phyloP scores from a whole-genome alignment of 2,329 filamentous ascomycete species.

The Venturia effusa region DNA sequence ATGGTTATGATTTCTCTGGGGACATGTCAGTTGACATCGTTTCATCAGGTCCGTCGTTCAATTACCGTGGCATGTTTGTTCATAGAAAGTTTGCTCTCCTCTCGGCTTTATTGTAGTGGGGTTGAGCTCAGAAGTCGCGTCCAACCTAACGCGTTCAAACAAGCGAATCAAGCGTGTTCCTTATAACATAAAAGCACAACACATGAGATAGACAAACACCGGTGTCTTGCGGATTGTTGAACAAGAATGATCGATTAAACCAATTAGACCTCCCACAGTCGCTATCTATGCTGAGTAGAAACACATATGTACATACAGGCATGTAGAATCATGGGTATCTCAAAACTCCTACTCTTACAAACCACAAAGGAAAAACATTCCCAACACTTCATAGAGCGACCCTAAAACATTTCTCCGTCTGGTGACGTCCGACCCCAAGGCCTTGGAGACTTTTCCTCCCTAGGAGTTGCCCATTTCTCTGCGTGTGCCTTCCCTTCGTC shows the following conservation, averaged over 20 bases:
- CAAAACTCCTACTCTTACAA: background rate
- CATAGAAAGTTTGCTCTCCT: background rate
- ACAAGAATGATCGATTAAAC: background rate
- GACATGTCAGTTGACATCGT: background rate
- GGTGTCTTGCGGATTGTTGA: background rate
- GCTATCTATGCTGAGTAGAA: background rate
- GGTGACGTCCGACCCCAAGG: background rate
- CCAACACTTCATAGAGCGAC: background rate
- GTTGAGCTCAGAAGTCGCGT: background rate
- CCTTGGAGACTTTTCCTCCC: background rate
- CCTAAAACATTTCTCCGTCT: constrained; percentile 9
- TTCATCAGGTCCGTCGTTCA: background rate
- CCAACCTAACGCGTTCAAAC: background rate
- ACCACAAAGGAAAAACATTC: background rate
- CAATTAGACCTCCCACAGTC: background rate
- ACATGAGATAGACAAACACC: background rate
- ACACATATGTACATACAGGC: background rate
- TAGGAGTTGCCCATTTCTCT: constrained; percentile 9
- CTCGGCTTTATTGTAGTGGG: background rate
- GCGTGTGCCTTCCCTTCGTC: constrained; percentile 2
- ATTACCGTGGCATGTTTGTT: constrained; percentile 11
- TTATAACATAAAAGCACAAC: background rate
- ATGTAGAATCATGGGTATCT: constrained; percentile 2
- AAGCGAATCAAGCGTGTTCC: background rate
- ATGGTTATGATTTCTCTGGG: constrained; percentile 96